A percentile compares a stretch with the other conserved stretches of the same genome.
These are phyloP conservation scores for Vanrija pseudolonga DNA, from an alignment of 1,284 basidiomycete genomes.

Conservation along the genomic window DNA sequence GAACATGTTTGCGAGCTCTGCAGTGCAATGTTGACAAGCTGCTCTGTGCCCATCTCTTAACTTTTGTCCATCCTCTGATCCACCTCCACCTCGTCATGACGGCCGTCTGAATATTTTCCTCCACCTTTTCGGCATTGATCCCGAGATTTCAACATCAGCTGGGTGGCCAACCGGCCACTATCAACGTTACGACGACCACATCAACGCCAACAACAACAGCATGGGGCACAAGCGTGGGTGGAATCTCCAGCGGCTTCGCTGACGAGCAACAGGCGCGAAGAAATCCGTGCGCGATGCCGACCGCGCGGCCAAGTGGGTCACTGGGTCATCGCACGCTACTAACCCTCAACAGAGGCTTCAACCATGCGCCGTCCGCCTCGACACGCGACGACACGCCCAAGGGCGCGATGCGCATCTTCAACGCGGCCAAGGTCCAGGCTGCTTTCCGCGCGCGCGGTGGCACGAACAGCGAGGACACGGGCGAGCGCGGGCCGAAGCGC, in stretches of 20 bases:
- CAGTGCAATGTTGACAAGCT: neutral
- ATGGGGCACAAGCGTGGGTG: conserved; percentile 49
- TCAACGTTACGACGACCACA: neutral
- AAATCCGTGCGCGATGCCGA: conserved; percentile 39
- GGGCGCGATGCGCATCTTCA: conserved; percentile 40
- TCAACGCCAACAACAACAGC: conserved; percentile 31
- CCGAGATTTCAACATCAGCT: neutral
- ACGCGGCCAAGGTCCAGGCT: conserved; percentile 33
- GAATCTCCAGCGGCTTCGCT: neutral
- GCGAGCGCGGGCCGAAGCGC: conserved; percentile 22
- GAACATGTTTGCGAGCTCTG: conserved; percentile 36
- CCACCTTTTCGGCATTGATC: neutral
- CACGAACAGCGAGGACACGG: conserved; percentile 38
- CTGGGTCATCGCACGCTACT: conserved; percentile 8
- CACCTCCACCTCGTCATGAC: conserved; percentile 5
- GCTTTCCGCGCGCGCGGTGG: conserved; percentile 35
- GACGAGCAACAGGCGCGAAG: conserved; percentile 41
- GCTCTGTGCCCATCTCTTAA: neutral
- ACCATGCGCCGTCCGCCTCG: conserved; percentile 32
- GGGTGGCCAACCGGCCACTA: neutral
- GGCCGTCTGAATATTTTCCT: neutral
- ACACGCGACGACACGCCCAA: conserved; percentile 39
- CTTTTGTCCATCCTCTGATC: conserved; percentile 6
- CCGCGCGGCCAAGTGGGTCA: conserved; percentile 33
- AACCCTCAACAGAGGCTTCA: conserved; percentile 37